Conservation (phyloP, 441 rosid genomes). For the Francoa sonchifolia region DNA sequence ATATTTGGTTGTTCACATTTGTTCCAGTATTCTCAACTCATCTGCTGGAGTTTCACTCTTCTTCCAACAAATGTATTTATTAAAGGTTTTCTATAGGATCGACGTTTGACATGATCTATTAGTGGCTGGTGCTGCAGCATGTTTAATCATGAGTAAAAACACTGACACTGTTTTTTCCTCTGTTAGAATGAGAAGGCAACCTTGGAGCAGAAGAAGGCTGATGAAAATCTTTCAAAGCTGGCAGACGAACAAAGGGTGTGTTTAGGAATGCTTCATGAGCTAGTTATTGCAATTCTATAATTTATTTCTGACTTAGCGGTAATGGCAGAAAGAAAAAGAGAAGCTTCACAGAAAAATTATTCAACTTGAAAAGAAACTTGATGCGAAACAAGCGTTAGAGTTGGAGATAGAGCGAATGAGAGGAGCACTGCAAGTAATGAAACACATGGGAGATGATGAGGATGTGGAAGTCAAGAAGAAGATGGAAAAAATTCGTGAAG, state of each 20-base stretch:
- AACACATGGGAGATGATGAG: constrained; percentile 44
- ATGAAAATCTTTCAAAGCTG: constrained; percentile 32
- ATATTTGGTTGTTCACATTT: background rate
- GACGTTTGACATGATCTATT: background rate
- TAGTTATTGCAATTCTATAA: background rate
- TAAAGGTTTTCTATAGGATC: background rate
- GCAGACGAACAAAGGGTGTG: constrained; percentile 52
- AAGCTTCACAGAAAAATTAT: constrained; percentile 30
- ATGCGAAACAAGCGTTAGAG: constrained; percentile 52
- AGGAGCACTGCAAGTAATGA: constrained; percentile 43
- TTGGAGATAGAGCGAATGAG: constrained; percentile 56
- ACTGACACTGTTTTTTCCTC: background rate
- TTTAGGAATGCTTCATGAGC: background rate
- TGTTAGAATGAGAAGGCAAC: constrained; percentile 46
- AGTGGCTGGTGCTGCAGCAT: background rate
- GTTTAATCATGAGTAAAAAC: background rate
- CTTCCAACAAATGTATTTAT: background rate
- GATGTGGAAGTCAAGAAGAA: constrained; percentile 22
- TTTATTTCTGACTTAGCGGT: constrained; percentile 6
- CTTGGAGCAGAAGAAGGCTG: constrained; percentile 55
- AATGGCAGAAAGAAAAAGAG: constrained; percentile 47
- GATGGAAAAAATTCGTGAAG: constrained; percentile 23
- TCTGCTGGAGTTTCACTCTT: background rate
- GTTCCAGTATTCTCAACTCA: too few relatives aligned
- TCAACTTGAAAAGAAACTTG: constrained; percentile 42